These are phyloP conservation scores for Effrenium voratum DNA, from an alignment of 73 alveolate genomes.

Conservation along the genomic window DNA sequence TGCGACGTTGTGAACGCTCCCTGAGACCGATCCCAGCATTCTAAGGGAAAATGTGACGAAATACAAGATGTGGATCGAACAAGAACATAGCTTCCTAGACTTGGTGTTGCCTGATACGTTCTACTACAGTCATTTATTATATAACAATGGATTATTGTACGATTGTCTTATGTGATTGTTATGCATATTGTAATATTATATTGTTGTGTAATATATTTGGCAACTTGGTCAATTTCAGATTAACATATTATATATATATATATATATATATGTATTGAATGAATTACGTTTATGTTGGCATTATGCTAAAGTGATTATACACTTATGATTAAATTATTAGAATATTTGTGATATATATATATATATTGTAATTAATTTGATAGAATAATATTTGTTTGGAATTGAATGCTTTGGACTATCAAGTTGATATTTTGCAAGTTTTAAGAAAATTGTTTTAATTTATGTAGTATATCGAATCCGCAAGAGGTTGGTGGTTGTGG, in stretches of 20 bases:
- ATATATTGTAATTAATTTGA: neutral
- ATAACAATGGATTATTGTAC: neutral
- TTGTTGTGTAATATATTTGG: too few species aligned
- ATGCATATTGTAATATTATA: too few species aligned
- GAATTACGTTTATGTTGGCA: neutral
- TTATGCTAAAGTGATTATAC: neutral
- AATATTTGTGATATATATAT: neutral
- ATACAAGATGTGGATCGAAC: neutral
- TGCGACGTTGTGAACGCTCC: slow-evolving; percentile 70
- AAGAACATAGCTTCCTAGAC: neutral
- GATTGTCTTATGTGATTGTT: neutral
- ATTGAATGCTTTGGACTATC: too few species aligned
- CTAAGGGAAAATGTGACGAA: neutral
- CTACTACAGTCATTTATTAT: neutral
- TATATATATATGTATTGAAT: neutral
- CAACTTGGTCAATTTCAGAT: too few species aligned
- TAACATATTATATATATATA: too few species aligned
- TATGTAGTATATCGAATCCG: too few species aligned
- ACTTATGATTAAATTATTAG: neutral
- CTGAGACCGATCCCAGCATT: slow-evolving; percentile 61
- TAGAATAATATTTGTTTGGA: too few species aligned
- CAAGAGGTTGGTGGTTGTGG: too few species aligned
- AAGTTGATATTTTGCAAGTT: too few species aligned
- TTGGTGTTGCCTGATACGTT: neutral
- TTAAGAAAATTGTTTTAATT: too few species aligned